Conservation (phyloP, 352 stramenopile genomes). For the Globisporangium alternatum region DNA sequence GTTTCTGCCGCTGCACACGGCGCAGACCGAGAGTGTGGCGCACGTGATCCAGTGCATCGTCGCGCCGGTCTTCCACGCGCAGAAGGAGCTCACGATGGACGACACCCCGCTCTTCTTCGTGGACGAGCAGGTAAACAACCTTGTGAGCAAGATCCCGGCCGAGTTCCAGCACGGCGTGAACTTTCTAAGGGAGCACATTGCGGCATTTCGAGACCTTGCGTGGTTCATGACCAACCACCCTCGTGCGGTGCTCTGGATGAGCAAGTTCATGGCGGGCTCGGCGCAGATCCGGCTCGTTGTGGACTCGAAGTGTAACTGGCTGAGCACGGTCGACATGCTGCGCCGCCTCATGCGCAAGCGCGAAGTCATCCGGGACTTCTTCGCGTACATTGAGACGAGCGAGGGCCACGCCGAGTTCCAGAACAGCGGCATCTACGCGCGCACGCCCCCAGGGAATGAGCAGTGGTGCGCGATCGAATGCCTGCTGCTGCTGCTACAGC, state of each 20-base stretch:
- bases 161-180: conserved; percentile 34
- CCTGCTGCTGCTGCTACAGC: conserved; percentile 36
- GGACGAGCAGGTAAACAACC: conserved; percentile 42
- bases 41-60: conserved; percentile 46
- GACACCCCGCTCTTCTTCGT: conserved; percentile 40
- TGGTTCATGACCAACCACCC: conserved; percentile 49
- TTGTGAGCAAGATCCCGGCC: conserved; percentile 28
- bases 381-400: conserved; percentile 37
- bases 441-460: conserved; percentile 24
- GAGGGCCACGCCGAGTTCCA: conserved; percentile 39
- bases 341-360: conserved; percentile 39
- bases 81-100: conserved; percentile 30
- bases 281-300: conserved; percentile 37
- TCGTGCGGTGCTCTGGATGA: conserved; percentile 33
- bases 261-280: conserved; percentile 34
- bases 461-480: conserved; percentile 46
- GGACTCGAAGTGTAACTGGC: conserved; percentile 40
- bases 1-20: conserved; percentile 27
- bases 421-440: conserved; percentile 18
- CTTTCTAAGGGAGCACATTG: conserved; percentile 34
- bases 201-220: conserved; percentile 36
- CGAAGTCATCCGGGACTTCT: conserved; percentile 44
- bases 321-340: conserved; percentile 49
- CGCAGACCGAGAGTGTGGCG: conserved; percentile 37
- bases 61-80: conserved; percentile 34